Percentiles rank a stretch among this genome's conserved stretches.
These are phyloP conservation scores for Didymella pinodella DNA, from an alignment of 2,329 filamentous ascomycete genomes.

Conservation along the genomic window DNA sequence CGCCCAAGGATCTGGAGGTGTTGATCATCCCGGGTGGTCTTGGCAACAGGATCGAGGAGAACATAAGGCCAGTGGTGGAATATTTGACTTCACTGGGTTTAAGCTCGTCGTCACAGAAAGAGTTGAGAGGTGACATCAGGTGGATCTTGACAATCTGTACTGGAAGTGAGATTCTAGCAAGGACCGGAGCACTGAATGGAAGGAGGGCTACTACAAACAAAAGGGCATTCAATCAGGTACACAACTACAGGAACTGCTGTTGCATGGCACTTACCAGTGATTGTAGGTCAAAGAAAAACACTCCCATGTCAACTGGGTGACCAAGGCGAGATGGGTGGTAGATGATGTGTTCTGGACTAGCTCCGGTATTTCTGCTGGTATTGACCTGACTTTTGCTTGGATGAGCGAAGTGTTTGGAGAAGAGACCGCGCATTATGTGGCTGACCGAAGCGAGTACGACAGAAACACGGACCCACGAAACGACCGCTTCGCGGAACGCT, in stretches of 20 bases:
- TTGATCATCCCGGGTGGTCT: conserved; percentile 71
- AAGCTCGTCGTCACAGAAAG: conserved; percentile 56
- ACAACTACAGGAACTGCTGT: conserved; percentile 4
- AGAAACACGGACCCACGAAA: conserved; percentile 59
- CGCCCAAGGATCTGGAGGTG: conserved; percentile 63
- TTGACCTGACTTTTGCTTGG: conserved; percentile 68
- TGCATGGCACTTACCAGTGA: neutral
- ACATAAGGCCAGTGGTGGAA: conserved; percentile 49
- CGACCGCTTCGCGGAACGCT: conserved; percentile 64
- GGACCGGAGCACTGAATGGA: conserved; percentile 67
- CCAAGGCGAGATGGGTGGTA: conserved; percentile 68
- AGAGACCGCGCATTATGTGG: conserved; percentile 58
- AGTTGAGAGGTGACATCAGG: conserved; percentile 47
- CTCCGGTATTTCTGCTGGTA: conserved; percentile 69
- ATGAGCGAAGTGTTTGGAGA: conserved; percentile 63
- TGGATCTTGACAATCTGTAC: conserved; percentile 73
- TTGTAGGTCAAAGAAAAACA: conserved; percentile 56
- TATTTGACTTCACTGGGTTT: conserved; percentile 47
- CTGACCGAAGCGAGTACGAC: conserved; percentile 65
- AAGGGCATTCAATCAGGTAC: conserved; percentile 56
- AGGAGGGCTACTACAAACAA: conserved; percentile 73
- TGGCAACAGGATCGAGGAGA: conserved; percentile 53
- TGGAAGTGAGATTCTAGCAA: conserved; percentile 66
- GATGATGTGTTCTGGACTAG: conserved; percentile 74
- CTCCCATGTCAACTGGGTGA: conserved; percentile 66